Percentiles rank a stretch among this genome's conserved stretches.
Evolutionary conservation across 495 filamentous ascomycete species (phyloP).

Genomic region (Xylaria intraflava): DNA sequence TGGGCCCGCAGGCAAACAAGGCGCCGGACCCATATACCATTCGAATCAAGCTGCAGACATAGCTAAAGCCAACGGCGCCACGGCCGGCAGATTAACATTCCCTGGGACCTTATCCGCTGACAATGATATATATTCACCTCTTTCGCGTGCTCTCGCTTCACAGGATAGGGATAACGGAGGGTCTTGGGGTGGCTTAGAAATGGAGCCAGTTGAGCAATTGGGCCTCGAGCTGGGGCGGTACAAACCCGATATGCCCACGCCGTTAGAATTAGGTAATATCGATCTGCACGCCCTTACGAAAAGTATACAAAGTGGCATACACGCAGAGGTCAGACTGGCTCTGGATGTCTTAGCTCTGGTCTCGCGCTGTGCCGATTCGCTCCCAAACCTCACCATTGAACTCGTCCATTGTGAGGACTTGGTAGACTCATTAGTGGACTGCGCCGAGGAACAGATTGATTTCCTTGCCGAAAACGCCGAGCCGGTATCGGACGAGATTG

Average conservation of each 20-base stretch:
- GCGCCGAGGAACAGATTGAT: slow-evolving; percentile 80
- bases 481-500: slow-evolving; percentile 77
- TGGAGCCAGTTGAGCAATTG: slow-evolving; percentile 53
- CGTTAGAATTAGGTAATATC: slow-evolving; percentile 76
- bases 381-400: slow-evolving; percentile 44
- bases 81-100: slow-evolving; percentile 23
- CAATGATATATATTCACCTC: slow-evolving; percentile 53
- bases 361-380: slow-evolving; percentile 51
- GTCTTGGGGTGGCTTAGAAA: slow-evolving; percentile 56
- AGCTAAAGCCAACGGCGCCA: slow-evolving; percentile 20
- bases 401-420: slow-evolving; percentile 80
- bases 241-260: slow-evolving; percentile 65
- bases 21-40: slow-evolving; percentile 29
- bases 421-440: slow-evolving; percentile 81
- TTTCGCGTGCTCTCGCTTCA: slow-evolving; percentile 44
- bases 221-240: slow-evolving; percentile 55
- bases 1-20: slow-evolving; percentile 30
- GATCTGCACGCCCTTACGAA: slow-evolving; percentile 89
- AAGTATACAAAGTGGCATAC: slow-evolving; percentile 86
- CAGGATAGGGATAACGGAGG: slow-evolving; percentile 32
- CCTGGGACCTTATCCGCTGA: slow-evolving; percentile 29
- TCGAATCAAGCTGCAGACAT: slow-evolving; percentile 27
- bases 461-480: slow-evolving; percentile 68
- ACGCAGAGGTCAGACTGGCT: slow-evolving; percentile 79
- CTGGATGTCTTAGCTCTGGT: slow-evolving; percentile 75